Base-by-base conservation (phyloP, 441 rosid species). In the Bocquillonia castaneifolia region DNA sequence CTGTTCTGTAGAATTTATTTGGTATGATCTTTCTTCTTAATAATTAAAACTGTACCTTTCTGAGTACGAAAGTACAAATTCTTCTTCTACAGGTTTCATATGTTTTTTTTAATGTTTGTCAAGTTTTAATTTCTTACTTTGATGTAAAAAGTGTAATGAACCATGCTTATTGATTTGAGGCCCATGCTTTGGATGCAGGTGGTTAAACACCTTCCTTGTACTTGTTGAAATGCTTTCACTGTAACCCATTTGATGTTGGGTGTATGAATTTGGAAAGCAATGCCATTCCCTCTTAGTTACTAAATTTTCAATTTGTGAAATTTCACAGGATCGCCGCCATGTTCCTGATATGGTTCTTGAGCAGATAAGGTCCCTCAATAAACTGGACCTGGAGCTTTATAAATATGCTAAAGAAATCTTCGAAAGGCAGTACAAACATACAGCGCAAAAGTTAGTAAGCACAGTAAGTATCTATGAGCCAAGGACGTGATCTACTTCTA, bases 331-430 rank as follows among this genome's bases (percentile, higher is more conserved):
- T 23, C 96, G 96, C 17, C 74, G 39, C 25, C 76, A 67, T 73
- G 87, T 94, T 73, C 76, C 89, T 50, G 78, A 73, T 31, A 74
- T 29, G 70, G 84, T 92, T 61, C 78, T 90, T n/a, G 75, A 80
- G 78, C 80, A 80, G 85, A 88, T 94, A 72, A 85, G 74, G 82
- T 81, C 83, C 29, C 88, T 85, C 14, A 94, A 94, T 83, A 63
- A 67, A 62, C 97, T 94, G 36, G 98, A 94, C 65, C 18, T 86
- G 70, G 90, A 92, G 81, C 94, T 94, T 22, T 92, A 88, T 74
- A 76, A 86, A 71, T 86, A 94, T 73, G 98, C 97, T 20, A 78
- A 71, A 74, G 84, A 77, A 68, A 80, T 94, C 25, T 94, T 87
- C 72, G 84, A 75, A 10, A 85, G 82, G 82, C 88, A 88, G 72